Base-by-base conservation (phyloP, 1,284 basidiomycete genomes). In the Rhodotorula sp. region DNA sequence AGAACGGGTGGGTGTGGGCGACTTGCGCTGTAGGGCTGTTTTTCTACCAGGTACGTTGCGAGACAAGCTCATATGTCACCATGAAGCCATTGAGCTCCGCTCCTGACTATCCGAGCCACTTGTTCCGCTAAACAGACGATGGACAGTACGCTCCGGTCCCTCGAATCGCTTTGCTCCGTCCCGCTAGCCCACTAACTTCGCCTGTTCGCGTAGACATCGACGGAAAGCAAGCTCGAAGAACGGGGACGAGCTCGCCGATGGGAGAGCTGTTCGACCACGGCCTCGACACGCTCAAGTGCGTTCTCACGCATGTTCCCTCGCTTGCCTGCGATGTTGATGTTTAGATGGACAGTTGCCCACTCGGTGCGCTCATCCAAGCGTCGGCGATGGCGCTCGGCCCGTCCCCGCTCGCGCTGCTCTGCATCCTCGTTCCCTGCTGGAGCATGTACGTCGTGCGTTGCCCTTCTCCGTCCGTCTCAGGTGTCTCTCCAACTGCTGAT, bases 241-340 rank as follows among this genome's bases (percentile, higher is more conserved):
- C 94, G 0, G 91, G 92, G 5, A 98, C 97, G 90, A 89, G 92
- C 24, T 91, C 93, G 5, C 95, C 95, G 6, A 83, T 98, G 30
- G 95, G 95, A n/a, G 92, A 96, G 80, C 87, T 96, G 85, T 97
- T 98, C 79, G 62, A 56, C 37, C 61, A 62, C 44, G 61, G 61
- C 28, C 55, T 48, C 50, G 62, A 66, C 54, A 44, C 57, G 50
- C 65, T 53, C 46, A 64, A 61, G 58, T 24, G 4, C 15, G 13
- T 24, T 16, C 26, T 18, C 16, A 10, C 9, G 4, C 24, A 18
- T 4, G 34, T 31, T 26, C 15, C 26, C 0, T 24, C 4, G 0
- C 34, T 9, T 9, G 1, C 16, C 22, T 20, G 16, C 7, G 4
- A 4, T 2, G 6, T 47, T 59, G 57, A 59, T 18, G n/a, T n/a